phyloP scores from a whole-genome alignment of 805 yeast genomes.

The Spathaspora arborariae region DNA sequence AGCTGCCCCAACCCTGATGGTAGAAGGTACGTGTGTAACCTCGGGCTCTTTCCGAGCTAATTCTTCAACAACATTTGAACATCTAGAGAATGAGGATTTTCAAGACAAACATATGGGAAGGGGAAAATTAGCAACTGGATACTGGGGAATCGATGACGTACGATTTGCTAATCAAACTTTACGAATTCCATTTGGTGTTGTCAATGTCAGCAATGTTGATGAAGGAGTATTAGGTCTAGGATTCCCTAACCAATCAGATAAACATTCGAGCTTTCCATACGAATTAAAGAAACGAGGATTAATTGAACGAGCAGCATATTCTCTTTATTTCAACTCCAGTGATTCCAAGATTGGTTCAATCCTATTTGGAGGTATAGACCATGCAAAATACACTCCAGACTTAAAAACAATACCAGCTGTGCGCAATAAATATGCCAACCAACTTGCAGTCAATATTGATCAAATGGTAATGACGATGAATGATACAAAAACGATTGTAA shows the following conservation, averaged over 20 bases:
- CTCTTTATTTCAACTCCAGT: conserved; percentile 28
- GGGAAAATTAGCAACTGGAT: background rate
- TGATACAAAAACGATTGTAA: background rate
- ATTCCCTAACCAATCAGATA: conserved; percentile 4
- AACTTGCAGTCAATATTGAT: background rate
- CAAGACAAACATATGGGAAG: background rate
- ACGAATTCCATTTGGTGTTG: background rate
- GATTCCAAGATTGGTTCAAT: conserved; percentile 21
- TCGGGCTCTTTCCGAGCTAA: background rate
- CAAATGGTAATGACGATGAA: background rate
- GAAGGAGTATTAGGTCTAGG: conserved; percentile 1
- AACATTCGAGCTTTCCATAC: conserved; percentile 31
- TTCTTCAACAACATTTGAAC: background rate
- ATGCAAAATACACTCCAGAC: conserved; percentile 22
- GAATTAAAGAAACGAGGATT: conserved; percentile 29
- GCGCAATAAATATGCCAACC: background rate
- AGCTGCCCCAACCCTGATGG: background rate
- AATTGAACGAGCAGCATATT: conserved; percentile 33
- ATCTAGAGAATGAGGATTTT: background rate
- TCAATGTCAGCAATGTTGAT: background rate
- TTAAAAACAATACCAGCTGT: conserved; percentile 9
- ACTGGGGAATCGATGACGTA: background rate
- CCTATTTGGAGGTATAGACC: conserved; percentile 33
- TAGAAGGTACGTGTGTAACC: background rate
- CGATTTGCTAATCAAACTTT: background rate